A percentile compares a stretch with the other conserved stretches of the same genome.
phyloP scores from a whole-genome alignment of 2,329 filamentous ascomycete genomes.

The Pseudopithomyces chartarum region DNA sequence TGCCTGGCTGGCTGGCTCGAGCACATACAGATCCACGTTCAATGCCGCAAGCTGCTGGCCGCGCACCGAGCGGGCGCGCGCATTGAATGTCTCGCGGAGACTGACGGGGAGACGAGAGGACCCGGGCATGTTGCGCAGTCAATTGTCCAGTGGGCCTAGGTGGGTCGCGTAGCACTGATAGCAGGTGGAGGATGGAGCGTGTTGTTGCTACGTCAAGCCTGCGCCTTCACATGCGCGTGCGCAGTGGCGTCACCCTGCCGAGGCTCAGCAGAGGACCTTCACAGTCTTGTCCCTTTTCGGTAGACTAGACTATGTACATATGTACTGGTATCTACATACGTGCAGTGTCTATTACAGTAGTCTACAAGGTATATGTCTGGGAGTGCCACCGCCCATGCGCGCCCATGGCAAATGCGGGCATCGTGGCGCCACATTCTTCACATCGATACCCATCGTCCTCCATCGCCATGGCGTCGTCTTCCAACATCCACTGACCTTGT shows the following conservation, averaged over 20 bases:
- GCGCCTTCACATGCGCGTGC: conserved; percentile 11
- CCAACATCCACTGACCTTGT: conserved; percentile 32
- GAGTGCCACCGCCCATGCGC: conserved; percentile 62
- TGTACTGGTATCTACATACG: no score
- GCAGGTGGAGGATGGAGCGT: background rate
- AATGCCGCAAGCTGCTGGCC: conserved; percentile 61
- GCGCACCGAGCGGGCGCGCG: conserved; percentile 62
- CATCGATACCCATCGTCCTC: conserved; percentile 46
- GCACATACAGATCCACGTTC: conserved; percentile 70
- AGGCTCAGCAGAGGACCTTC: no score
- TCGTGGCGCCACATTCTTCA: conserved; percentile 57
- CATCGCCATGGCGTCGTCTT: conserved; percentile 43
- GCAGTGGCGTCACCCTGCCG: conserved; percentile 3
- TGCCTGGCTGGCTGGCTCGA: background rate
- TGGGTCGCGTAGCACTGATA: conserved; percentile 14
- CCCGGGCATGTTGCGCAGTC: conserved; percentile 50
- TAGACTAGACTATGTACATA: no score
- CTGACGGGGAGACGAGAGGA: conserved; percentile 73
- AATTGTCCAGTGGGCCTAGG: background rate
- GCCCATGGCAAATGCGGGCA: conserved; percentile 63
- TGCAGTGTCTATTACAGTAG: no score
- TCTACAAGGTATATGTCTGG: conserved; percentile 26
- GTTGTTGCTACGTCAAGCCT: conserved; percentile 6
- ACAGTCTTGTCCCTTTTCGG: no score
- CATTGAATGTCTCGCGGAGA: conserved; percentile 69